Evolutionary conservation across 1,139 yeast species (phyloP).

Genomic region (Candida tropicalis): DNA sequence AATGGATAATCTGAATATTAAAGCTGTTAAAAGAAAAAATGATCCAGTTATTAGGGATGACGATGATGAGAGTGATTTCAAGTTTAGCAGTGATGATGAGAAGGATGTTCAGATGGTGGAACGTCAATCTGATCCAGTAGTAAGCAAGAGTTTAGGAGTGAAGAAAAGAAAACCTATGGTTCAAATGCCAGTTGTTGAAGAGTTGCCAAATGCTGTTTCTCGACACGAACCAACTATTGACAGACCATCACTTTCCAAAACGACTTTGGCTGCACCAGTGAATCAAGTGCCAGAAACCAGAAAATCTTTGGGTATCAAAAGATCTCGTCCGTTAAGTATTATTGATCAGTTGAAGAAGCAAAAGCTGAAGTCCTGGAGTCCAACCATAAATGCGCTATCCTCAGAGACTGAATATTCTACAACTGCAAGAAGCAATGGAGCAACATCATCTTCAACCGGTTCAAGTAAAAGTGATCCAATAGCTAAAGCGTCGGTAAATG

Average conservation of each 20-base stretch:
- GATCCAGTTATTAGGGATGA: constrained; percentile 1
- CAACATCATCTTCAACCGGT: too few species aligned
- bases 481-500: not conserved
- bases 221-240: too few species aligned
- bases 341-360: constrained; percentile 20
- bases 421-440: too few species aligned
- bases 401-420: too few species aligned
- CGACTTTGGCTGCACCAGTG: too few species aligned
- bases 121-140: too few species aligned
- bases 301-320: constrained; percentile 22
- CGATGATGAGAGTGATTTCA: constrained; percentile 8
- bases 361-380: not conserved
- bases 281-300: constrained; percentile 3
- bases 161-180: constrained; percentile 1
- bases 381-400: too few species aligned
- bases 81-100: constrained; percentile 5
- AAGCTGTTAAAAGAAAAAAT: not conserved
- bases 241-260: too few species aligned
- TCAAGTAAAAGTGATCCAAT: too few species aligned
- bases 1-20: not conserved
- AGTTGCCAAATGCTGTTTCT: not conserved
- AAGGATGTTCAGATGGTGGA: not conserved
- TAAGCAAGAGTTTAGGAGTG: constrained; percentile 6
- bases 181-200: constrained; percentile 1
- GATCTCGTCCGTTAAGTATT: constrained; percentile 15